Evolutionary conservation across 1,139 yeast species (phyloP), one percentile per base, ranked within the genome.

Genomic region (Chernovozyma aurita): DNA sequence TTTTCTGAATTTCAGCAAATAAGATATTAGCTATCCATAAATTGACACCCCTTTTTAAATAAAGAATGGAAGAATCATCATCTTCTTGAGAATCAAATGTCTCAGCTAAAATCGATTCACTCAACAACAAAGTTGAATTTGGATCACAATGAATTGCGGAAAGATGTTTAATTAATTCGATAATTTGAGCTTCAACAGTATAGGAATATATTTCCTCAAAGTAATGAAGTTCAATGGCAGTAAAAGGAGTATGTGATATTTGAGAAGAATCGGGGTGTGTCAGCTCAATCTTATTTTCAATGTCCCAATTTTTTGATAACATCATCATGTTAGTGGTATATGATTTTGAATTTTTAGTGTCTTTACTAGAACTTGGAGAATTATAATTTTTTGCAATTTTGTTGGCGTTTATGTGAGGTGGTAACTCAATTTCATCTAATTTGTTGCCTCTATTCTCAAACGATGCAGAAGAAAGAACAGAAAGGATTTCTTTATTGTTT

Each of bases 361-460:
- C n/a, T 26, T 26, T 6, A 16, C 12, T 13, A 6, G 39, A 30
- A 5, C 29, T 33, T 24, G 37, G 43, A n/a, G 32, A 35, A 2
- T 28, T 20, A 4, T 27, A 18, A 3, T 13, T 30, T 14, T n/a
- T 50, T 1, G 55, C 48, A 11, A 66, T 44, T 26, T 56, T 59
- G 16, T 44, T 52, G 1, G 67, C 69, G 43, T 68, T 57, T 9
- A 69, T 61, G 37, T 59, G 53, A 1, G 65, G 60, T 1, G 74
- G 74, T n/a, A 69, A 48, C 34, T 64, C 63, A 18, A 69, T 57
- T 22, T 57, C 49, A 36, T 69, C 73, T 2, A 68, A 44, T 26
- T 46, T 52, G 39, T 66, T 66, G 3, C 30, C 38, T 6, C 9
- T 20, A 3, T 20, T 16, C 8, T 16, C 22, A 13, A 15, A 4